Evolutionary conservation across 1,139 yeast species (phyloP), one percentile per base, ranked within the genome.

Genomic region (Kodamaea sp.): DNA sequence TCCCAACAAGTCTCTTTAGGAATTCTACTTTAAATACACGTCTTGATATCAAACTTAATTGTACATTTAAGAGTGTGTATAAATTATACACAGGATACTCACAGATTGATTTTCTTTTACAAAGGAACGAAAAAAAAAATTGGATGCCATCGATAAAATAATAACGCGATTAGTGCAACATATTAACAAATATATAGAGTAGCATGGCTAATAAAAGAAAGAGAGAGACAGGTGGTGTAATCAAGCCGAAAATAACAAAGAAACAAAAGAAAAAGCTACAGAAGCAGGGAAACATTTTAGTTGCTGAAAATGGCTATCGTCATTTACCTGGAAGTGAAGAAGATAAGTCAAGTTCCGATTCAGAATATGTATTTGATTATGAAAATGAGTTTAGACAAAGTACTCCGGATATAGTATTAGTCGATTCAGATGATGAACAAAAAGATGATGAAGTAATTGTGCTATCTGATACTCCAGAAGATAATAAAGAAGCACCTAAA

Each of bases 391-490:
- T 40, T 24, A 47, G 45, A 10, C 40, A 31, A 48, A 46, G 33
- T 44, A 52, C 36, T 5, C 44, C 44, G 27, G 60, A 59, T 24
- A 40, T 60, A 10, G 55, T 57, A 7, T 43, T 61, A 22, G 54
- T 60, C 7, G 65, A 62, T 29, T 57, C 63, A 7, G 63, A 55
- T 8, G 45, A 43, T 20, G 56, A 53, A 10, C 50, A 41, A 9
- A 46, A 47, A 10, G 57, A 57, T 24, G 64, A 56, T 34, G 65
- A 55, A 32, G 62, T 69, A 4, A 62, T 62, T 36, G 62, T 70
- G 48, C 62, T 58, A 48, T 67, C 75, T 2, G 75, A 65, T 32
- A 59, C 49, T 4, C 60, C 49, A 29, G 50, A 54, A 43, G 59
- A 37, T 47, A 50, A 31, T 53, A 52, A 44, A 45, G 46, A 28